phyloP scores from a whole-genome alignment of 352 stramenopile species.

The Globisporangium rhizosaccharum region DNA sequence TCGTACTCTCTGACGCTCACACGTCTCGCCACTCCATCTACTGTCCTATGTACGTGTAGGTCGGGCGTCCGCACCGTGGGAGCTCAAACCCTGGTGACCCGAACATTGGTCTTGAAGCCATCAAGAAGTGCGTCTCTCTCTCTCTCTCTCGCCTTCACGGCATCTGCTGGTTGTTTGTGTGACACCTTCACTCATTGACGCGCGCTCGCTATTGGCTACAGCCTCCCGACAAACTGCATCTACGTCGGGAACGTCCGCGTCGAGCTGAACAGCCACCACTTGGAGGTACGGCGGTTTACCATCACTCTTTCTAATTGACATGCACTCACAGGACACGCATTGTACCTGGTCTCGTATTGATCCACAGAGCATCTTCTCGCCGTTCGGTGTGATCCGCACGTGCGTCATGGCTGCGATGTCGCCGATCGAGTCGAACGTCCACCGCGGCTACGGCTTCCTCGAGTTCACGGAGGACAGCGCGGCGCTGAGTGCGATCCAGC shows the following conservation, averaged over 20 bases:
- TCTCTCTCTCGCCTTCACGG: background rate
- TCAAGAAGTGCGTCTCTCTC: conserved; percentile 46
- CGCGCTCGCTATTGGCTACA: conserved; percentile 8
- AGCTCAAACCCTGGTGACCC: conserved; percentile 58
- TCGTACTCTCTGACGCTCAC: background rate
- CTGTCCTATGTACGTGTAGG: conserved; percentile 20
- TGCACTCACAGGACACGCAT: too few relatives aligned
- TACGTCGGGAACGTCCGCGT: conserved; percentile 67
- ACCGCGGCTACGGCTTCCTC: conserved; percentile 74
- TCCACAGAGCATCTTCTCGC: conserved; percentile 69
- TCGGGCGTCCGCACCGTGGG: conserved; percentile 68
- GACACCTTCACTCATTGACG: background rate
- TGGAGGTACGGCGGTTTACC: conserved; percentile 34
- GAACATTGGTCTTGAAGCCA: conserved; percentile 66
- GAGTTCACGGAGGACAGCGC: conserved; percentile 60
- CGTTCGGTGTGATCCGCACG: conserved; percentile 56
- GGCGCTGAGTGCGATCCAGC: conserved; percentile 64
- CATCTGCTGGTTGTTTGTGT: background rate
- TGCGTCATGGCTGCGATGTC: conserved; percentile 67
- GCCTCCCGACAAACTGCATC: conserved; percentile 65
- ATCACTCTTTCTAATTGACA: too few relatives aligned
- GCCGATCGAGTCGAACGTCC: conserved; percentile 43
- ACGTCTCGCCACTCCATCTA: background rate
- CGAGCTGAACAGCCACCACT: conserved; percentile 70
- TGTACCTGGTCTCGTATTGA: too few relatives aligned